Percentiles rank a stretch among this genome's conserved stretches.
phyloP scores from a whole-genome alignment of 2,329 filamentous ascomycete genomes.

The Didymosphaeria variabile region DNA sequence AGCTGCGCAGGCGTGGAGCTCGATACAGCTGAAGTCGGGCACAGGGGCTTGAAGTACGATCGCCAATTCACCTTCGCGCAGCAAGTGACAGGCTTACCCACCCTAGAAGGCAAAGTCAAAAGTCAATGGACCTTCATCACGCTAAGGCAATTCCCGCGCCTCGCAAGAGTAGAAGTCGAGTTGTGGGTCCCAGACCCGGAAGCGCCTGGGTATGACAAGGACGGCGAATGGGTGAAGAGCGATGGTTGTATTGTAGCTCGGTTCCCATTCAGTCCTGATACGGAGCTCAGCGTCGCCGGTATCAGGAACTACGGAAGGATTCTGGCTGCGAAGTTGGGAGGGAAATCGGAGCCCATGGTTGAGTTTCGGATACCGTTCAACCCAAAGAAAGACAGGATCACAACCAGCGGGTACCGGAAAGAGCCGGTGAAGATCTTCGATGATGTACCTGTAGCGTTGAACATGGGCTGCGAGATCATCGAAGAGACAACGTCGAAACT shows the following conservation, averaged over 20 bases:
- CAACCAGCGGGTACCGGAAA: conserved; percentile 65
- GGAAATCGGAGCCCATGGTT: conserved; percentile 64
- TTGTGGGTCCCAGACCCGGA: conserved; percentile 75
- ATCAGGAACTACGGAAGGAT: conserved; percentile 45
- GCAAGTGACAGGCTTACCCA: conserved; percentile 54
- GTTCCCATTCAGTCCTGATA: conserved; percentile 64
- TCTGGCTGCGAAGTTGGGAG: conserved; percentile 43
- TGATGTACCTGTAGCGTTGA: conserved; percentile 60
- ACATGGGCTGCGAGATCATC: conserved; percentile 56
- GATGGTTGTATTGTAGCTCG: conserved; percentile 71
- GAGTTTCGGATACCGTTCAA: conserved; percentile 73
- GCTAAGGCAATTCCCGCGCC: conserved; percentile 71
- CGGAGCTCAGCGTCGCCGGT: conserved; percentile 42
- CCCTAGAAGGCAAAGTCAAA: conserved; percentile 52
- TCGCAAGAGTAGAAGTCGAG: conserved; percentile 73
- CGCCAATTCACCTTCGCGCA: conserved; percentile 85
- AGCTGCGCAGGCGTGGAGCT: conserved; percentile 82
- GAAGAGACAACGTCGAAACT: conserved; percentile 69
- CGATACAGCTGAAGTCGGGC: conserved; percentile 68
- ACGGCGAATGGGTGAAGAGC: conserved; percentile 60
- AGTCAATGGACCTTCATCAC: conserved; percentile 75
- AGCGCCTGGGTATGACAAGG: conserved; percentile 60
- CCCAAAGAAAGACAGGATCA: conserved; percentile 66
- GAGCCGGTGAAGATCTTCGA: conserved; percentile 73
- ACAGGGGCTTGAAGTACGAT: conserved; percentile 78